Conservation (phyloP, 2,329 filamentous ascomycete genomes). For the Cladophialophora exuberans region DNA sequence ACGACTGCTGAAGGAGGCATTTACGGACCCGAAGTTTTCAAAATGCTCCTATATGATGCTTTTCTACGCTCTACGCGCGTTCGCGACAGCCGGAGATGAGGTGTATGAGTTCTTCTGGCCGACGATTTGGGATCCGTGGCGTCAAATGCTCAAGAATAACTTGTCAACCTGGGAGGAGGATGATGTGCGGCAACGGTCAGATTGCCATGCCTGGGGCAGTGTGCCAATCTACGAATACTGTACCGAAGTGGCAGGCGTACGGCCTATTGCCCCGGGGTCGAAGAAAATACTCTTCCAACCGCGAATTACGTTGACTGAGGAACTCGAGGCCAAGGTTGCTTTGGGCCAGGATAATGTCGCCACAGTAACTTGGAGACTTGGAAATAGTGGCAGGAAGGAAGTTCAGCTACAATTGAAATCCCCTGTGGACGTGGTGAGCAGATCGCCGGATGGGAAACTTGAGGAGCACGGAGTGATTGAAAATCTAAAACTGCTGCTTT, state of each 20-base stretch:
- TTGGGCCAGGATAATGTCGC: too few species aligned
- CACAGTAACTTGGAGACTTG: too few species aligned
- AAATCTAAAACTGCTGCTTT: too few species aligned
- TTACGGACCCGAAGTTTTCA: background rate
- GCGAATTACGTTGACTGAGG: too few species aligned
- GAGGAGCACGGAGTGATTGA: too few species aligned
- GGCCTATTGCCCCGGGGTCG: background rate
- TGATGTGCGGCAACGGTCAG: background rate
- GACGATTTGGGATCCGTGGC: background rate
- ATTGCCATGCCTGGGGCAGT: conserved; percentile 2
- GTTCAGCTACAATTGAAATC: too few species aligned
- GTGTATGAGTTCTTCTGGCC: background rate
- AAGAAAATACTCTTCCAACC: background rate
- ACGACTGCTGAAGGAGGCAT: background rate
- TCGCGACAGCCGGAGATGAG: background rate
- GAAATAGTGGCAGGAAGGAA: too few species aligned
- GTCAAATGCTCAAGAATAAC: background rate
- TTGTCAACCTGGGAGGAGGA: conserved; percentile 6
- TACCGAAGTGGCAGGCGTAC: conserved; percentile 34
- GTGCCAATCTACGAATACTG: background rate
- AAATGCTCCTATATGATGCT: background rate
- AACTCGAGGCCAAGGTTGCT: too few species aligned
- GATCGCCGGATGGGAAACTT: too few species aligned
- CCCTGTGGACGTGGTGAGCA: too few species aligned
- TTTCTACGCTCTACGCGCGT: background rate